These are phyloP conservation scores for Fusarium multiceps DNA, from an alignment of 2,329 filamentous ascomycete genomes.

Conservation along the genomic window DNA sequence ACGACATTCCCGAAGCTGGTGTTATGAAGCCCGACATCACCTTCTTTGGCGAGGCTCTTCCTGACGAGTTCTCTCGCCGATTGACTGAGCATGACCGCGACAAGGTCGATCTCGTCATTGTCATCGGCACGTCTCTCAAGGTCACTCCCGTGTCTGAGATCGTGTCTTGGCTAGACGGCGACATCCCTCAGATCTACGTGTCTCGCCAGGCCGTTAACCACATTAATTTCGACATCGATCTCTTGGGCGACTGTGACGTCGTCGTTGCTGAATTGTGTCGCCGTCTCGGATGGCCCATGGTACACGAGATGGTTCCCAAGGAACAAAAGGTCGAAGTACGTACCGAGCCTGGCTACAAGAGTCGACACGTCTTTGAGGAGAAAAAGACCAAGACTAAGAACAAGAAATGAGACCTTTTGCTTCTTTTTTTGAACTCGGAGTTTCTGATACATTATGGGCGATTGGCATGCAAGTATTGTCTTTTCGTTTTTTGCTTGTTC, in stretches of 20 bases:
- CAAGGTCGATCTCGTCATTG: conserved; percentile 87
- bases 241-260: conserved; percentile 94
- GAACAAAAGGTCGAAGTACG: conserved; percentile 70
- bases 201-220: conserved; percentile 85
- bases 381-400: conserved; percentile 7
- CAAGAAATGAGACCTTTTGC: conserved; percentile 4
- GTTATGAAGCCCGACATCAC: conserved; percentile 99
- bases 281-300: conserved; percentile 81
- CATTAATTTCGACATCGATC: conserved; percentile 95
- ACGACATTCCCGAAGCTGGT: conserved; percentile 72
- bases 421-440: background rate
- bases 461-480: background rate
- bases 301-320: conserved; percentile 84
- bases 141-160: conserved; percentile 96
- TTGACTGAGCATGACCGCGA: conserved; percentile 85
- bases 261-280: conserved; percentile 88
- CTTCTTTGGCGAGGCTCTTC: conserved; percentile 94
- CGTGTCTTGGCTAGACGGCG: conserved; percentile 79
- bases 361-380: conserved; percentile 53
- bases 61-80: conserved; percentile 82
- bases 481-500: conserved; percentile 5
- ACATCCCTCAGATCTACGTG: conserved; percentile 91
- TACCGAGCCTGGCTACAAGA: conserved; percentile 49
- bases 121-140: conserved; percentile 96
- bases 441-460: background rate